These are phyloP conservation scores for Leptosphaerulina australis DNA, from an alignment of 2,329 filamentous ascomycete genomes.

Conservation along the genomic window DNA sequence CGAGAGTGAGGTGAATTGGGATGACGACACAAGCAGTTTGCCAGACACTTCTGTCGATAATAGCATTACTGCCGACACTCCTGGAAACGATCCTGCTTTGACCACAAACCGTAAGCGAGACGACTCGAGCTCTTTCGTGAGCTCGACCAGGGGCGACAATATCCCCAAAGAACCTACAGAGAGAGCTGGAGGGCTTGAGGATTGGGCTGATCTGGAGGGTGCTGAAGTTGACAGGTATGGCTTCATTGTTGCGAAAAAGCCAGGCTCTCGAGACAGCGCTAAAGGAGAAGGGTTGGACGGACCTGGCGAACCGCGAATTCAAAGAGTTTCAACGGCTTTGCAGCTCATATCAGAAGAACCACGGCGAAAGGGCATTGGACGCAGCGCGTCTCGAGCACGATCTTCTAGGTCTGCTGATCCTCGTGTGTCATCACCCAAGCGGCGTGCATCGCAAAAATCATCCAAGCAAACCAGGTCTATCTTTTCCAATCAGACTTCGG, in stretches of 20 bases:
- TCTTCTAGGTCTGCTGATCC: slow-evolving; percentile 49
- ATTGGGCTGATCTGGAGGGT: slow-evolving; percentile 66
- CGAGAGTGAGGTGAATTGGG: slow-evolving; percentile 59
- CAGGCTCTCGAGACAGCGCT: slow-evolving; percentile 39
- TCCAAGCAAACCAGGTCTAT: slow-evolving; percentile 50
- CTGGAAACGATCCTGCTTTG: slow-evolving; percentile 37
- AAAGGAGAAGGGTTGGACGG: slow-evolving; percentile 34
- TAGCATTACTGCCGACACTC: slow-evolving; percentile 30
- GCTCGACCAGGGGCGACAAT: slow-evolving; percentile 34
- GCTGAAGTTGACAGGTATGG: slow-evolving; percentile 69
- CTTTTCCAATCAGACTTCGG: slow-evolving; percentile 49
- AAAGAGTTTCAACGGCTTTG: slow-evolving; percentile 65
- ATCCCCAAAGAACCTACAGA: slow-evolving; percentile 61
- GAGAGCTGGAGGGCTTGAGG: slow-evolving; percentile 67
- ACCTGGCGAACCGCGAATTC: slow-evolving; percentile 52
- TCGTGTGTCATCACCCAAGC: slow-evolving; percentile 48
- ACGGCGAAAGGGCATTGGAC: slow-evolving; percentile 59
- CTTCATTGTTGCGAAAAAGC: slow-evolving; percentile 61
- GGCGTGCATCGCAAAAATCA: slow-evolving; percentile 52
- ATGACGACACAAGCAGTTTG: slow-evolving; percentile 28
- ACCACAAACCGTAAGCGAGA: slow-evolving; percentile 33
- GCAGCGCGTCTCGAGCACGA: slow-evolving; percentile 55
- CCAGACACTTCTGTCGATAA: slow-evolving; percentile 26
- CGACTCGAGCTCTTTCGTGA: slow-evolving; percentile 37
- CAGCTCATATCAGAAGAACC: slow-evolving; percentile 63